Percentiles rank a stretch among this genome's conserved stretches.
These are phyloP conservation scores for Glaciozyma martinii DNA, from an alignment of 768 basidiomycete genomes.

Conservation along the genomic window DNA sequence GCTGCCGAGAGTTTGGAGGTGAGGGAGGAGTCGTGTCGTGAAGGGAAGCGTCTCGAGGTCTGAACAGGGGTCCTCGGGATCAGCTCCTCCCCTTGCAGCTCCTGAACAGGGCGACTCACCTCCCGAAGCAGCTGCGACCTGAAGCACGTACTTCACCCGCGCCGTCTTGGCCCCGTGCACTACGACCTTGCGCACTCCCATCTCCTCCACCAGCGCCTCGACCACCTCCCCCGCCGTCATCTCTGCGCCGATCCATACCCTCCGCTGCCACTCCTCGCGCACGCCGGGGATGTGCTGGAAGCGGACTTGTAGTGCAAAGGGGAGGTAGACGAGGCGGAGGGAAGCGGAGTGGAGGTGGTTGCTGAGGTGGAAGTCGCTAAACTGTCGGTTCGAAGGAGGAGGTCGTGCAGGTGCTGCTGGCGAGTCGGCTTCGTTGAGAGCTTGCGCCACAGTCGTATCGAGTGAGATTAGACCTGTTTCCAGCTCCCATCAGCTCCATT, in stretches of 20 bases:
- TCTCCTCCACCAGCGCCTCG: conserved; percentile 50
- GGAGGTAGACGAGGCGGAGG: conserved; percentile 62
- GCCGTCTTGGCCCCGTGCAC: conserved; percentile 62
- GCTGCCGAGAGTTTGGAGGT: neutral
- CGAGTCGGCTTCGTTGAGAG: conserved; percentile 41
- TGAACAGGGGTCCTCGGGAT: neutral
- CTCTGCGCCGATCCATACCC: conserved; percentile 54
- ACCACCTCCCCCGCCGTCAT: conserved; percentile 54
- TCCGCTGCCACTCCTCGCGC: conserved; percentile 61
- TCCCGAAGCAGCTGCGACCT: neutral
- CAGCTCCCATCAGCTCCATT: neutral
- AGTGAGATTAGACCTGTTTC: conserved; percentile 10
- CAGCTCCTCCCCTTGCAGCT: neutral
- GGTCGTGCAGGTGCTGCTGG: conserved; percentile 38
- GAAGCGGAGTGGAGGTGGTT: conserved; percentile 58
- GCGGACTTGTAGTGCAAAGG: conserved; percentile 51
- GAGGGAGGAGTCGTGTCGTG: conserved; percentile 5
- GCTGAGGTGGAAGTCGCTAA: conserved; percentile 62
- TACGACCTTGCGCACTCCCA: conserved; percentile 56
- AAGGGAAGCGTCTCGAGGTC: neutral
- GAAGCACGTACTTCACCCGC: conserved; percentile 52
- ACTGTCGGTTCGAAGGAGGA: conserved; percentile 43
- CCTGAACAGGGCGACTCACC: neutral
- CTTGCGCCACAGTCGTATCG: conserved; percentile 5
- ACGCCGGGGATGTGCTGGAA: conserved; percentile 65